phyloP scores from a whole-genome alignment of 2,329 filamentous ascomycete genomes.

The Diaporthe velutina region DNA sequence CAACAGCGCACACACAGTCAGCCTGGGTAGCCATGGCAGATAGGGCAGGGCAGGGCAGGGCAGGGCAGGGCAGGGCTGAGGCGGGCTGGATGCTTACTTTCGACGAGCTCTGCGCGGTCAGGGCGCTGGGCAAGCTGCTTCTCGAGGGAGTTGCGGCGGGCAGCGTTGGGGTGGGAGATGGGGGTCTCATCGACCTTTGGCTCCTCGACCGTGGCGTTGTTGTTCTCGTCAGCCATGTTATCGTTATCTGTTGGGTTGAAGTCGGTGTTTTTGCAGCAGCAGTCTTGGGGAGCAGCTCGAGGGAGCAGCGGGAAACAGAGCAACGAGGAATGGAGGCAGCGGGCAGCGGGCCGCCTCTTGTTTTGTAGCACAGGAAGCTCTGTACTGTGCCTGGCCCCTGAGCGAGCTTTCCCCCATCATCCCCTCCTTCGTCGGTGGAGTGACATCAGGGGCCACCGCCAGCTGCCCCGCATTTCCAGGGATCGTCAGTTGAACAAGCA shows the following conservation, averaged over 20 bases:
- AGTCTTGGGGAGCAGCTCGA: neutral
- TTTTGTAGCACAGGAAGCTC: constrained; percentile 27
- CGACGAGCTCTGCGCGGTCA: constrained; percentile 81
- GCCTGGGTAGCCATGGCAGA: constrained; percentile 26
- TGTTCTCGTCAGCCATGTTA: constrained; percentile 60
- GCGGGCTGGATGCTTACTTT: constrained; percentile 71
- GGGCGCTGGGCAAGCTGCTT: constrained; percentile 80
- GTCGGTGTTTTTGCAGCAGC: neutral
- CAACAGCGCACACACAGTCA: neutral
- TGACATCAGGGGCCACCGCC: constrained; percentile 8
- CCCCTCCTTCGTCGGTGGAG: constrained; percentile 13
- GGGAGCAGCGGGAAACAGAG: neutral
- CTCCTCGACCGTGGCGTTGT: constrained; percentile 63
- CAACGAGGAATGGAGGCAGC: neutral
- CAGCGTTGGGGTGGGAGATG: constrained; percentile 67
- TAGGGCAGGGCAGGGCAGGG: neutral
- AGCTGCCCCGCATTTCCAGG: constrained; percentile 21
- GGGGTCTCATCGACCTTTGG: constrained; percentile 66
- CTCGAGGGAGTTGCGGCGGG: constrained; percentile 78
- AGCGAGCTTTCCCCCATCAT: constrained; percentile 13
- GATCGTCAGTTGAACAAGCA: neutral
- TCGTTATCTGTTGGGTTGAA: neutral
- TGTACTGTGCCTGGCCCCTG: constrained; percentile 11
- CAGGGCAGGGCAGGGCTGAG: constrained; percentile 3
- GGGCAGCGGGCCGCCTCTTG: constrained; percentile 5